Conservation (phyloP, 441 rosid species). For the Populus hybrid region DNA sequence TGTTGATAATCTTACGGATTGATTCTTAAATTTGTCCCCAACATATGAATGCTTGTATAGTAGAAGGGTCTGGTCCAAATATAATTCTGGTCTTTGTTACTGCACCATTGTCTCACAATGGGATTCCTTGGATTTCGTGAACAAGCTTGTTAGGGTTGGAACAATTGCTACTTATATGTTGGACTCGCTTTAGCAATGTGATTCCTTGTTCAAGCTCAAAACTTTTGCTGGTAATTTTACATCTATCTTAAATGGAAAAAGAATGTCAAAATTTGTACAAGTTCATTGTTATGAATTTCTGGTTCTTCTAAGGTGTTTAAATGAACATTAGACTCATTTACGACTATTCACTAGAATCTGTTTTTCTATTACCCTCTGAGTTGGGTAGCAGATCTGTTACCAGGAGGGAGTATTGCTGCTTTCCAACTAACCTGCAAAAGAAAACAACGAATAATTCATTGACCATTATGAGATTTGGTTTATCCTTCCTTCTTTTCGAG, state of each 20-base stretch:
- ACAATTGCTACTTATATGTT: not conserved
- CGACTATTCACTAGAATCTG: not conserved
- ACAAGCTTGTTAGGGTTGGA: not conserved
- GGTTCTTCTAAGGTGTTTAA: not conserved
- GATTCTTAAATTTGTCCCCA: not conserved
- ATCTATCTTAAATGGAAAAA: not conserved
- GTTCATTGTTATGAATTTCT: not conserved
- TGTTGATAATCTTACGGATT: not conserved
- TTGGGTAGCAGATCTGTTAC: not conserved
- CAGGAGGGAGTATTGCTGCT: not conserved
- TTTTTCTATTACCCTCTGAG: not conserved
- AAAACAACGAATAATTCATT: not conserved
- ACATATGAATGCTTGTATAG: not conserved
- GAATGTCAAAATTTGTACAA: not conserved
- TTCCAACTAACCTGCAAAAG: not conserved
- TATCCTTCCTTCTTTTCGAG: not conserved
- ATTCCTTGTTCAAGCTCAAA: not conserved
- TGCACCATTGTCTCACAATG: not conserved
- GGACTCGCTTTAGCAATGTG: not conserved
- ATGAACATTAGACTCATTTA: not conserved
- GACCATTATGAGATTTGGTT: not conserved
- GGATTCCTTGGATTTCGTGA: not conserved
- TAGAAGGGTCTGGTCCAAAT: not conserved
- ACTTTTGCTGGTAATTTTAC: not conserved
- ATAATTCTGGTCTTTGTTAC: not conserved